Percentiles rank a stretch among this genome's conserved stretches.
phyloP scores from a whole-genome alignment of 139 green algal genomes.

The Tetraselmis chui region DNA sequence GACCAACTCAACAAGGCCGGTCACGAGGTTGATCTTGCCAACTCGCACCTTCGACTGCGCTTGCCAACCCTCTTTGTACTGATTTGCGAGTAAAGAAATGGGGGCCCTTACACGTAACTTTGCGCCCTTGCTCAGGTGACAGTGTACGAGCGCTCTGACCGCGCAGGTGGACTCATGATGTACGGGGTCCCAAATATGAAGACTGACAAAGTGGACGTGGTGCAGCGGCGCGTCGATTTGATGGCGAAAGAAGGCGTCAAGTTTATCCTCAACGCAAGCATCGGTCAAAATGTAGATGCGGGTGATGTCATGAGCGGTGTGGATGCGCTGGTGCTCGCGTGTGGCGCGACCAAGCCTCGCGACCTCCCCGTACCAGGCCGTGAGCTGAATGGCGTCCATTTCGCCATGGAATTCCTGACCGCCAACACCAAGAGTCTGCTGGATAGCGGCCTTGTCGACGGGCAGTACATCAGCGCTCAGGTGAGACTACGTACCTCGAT shows the following conservation, averaged over 20 bases:
- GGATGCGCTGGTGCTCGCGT: constrained; percentile 85
- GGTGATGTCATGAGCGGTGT: constrained; percentile 39
- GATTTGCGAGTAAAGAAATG: not conserved
- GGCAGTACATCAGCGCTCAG: constrained; percentile 68
- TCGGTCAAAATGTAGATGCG: constrained; percentile 57
- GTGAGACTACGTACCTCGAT: not conserved
- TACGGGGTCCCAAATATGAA: constrained; percentile 99
- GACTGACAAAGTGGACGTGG: constrained; percentile 85
- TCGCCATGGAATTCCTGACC: constrained; percentile 94
- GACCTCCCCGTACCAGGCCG: constrained; percentile 69
- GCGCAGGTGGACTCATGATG: constrained; percentile 96
- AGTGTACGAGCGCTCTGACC: constrained; percentile 90
- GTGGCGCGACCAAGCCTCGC: constrained; percentile 83
- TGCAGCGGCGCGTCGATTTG: constrained; percentile 89
- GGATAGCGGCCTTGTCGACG: constrained; percentile 71
- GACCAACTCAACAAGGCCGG: constrained; percentile 97
- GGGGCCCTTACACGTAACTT: not conserved
- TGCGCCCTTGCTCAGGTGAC: constrained; percentile 60
- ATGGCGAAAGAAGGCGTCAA: constrained; percentile 84
- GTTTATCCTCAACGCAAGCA: constrained; percentile 72
- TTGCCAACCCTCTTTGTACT: not conserved
- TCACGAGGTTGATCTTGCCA: constrained; percentile 49
- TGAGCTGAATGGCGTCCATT: constrained; percentile 75
- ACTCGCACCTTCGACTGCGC: not conserved
- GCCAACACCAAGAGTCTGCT: constrained; percentile 91